A percentile compares a stretch with the other conserved stretches of the same genome.
These are phyloP conservation scores for Fistulinella cinereoalba DNA, from an alignment of 1,284 basidiomycete species.

Conservation along the genomic window DNA sequence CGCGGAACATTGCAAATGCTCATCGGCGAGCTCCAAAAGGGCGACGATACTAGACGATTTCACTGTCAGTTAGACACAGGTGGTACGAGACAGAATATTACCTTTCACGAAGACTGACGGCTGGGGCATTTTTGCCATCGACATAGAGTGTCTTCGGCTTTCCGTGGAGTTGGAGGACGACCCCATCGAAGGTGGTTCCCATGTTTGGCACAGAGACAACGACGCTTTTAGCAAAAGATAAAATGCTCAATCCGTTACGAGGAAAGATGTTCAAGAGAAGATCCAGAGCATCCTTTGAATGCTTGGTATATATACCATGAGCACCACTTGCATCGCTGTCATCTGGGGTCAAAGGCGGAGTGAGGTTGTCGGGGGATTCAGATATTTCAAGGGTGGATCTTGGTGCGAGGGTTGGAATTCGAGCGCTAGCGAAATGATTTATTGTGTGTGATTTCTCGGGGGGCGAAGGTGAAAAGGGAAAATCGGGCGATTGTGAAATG, in stretches of 20 bases:
- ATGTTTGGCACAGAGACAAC: conserved; percentile 65
- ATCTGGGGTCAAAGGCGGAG: conserved; percentile 39
- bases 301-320: conserved; percentile 36
- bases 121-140: conserved; percentile 74
- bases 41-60: conserved; percentile 64
- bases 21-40: conserved; percentile 77
- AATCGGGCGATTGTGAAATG: conserved; percentile 45
- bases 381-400: conserved; percentile 44
- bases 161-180: conserved; percentile 71
- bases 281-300: conserved; percentile 63
- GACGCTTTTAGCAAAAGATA: conserved; percentile 70
- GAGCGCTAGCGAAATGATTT: conserved; percentile 29
- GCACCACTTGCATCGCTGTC: conserved; percentile 33
- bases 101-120: conserved; percentile 78
- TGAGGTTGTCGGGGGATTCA: conserved; percentile 32
- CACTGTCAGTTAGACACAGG: conserved; percentile 4
- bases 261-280: conserved; percentile 77
- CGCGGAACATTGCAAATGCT: conserved; percentile 70
- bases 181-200: conserved; percentile 67
- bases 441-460: conserved; percentile 37
- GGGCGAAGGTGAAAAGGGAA: conserved; percentile 38
- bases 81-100: conserved; percentile 28
- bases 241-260: conserved; percentile 57
- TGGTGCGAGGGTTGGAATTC: conserved; percentile 34
- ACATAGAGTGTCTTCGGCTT: conserved; percentile 73